Conservation (phyloP, 2,329 filamentous ascomycete genomes). For the Aotearoamyces nothofagi region DNA sequence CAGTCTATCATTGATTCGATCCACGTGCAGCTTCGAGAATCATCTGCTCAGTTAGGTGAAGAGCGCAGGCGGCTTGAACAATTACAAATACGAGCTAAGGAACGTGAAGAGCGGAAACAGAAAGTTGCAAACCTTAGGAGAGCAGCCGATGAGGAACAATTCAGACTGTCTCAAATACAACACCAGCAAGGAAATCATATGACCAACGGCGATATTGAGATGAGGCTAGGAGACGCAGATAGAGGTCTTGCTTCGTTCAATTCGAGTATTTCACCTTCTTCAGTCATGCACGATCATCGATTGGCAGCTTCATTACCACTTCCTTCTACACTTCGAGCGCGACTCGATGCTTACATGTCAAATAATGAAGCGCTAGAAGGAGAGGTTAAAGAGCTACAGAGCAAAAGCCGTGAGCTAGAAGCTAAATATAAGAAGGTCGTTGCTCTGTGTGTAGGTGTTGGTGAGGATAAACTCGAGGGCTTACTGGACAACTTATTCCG, state of each 20-base stretch:
- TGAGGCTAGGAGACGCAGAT: slow-evolving; percentile 22
- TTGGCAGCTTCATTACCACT: slow-evolving; percentile 32
- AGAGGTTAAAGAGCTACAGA: slow-evolving; percentile 56
- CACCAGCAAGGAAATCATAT: slow-evolving; percentile 29
- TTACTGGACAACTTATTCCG: slow-evolving; percentile 66
- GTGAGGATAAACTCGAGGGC: slow-evolving; percentile 55
- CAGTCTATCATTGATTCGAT: slow-evolving; percentile 72
- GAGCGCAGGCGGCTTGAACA: slow-evolving; percentile 60
- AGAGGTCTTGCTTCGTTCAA: slow-evolving; percentile 12
- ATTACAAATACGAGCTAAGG: slow-evolving; percentile 48
- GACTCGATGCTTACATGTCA: slow-evolving; percentile 52
- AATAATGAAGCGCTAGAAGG: slow-evolving; percentile 54
- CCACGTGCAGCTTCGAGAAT: slow-evolving; percentile 65
- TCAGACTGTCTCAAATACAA: slow-evolving; percentile 31
- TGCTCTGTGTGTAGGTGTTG: slow-evolving; percentile 67
- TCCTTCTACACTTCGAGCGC: slow-evolving; percentile 44
- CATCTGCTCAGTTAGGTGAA: slow-evolving; percentile 64
- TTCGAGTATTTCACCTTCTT: slow-evolving; percentile 16
- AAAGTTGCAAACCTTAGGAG: slow-evolving; percentile 66
- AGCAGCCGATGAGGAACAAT: slow-evolving; percentile 56
- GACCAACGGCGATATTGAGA: slow-evolving; percentile 36
- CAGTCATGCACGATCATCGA: slow-evolving; percentile 27
- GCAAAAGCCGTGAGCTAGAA: slow-evolving; percentile 70
- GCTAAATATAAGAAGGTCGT: slow-evolving; percentile 81
- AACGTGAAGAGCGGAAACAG: slow-evolving; percentile 47